These are phyloP conservation scores for Colletotrichum incanum DNA, from an alignment of 2,329 filamentous ascomycete genomes.

Conservation along the genomic window DNA sequence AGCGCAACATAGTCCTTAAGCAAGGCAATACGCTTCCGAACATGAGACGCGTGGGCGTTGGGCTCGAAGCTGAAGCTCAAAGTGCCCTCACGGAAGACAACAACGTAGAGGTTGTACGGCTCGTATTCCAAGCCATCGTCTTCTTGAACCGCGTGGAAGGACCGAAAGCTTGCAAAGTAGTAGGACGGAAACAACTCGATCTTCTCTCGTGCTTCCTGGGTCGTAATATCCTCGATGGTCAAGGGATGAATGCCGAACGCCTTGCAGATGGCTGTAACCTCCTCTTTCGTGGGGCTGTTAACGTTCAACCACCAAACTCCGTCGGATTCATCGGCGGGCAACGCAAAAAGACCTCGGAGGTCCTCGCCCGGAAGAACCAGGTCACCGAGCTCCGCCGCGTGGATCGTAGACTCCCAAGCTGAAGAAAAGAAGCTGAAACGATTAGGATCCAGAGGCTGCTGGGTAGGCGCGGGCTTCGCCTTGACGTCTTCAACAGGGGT, in stretches of 20 bases:
- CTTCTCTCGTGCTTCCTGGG: conserved; percentile 96
- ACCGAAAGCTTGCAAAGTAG: conserved; percentile 98
- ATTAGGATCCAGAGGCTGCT: conserved; percentile 74
- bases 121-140: conserved; percentile 88
- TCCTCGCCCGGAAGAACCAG: conserved; percentile 91
- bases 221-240: conserved; percentile 96
- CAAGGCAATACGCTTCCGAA: conserved; percentile 91
- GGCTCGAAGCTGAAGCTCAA: conserved; percentile 94
- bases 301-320: conserved; percentile 99
- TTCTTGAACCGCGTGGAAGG: conserved; percentile 86
- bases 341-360: conserved; percentile 86
- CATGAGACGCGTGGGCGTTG: conserved; percentile 89
- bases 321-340: conserved; percentile 74
- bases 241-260: conserved; percentile 96
- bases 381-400: conserved; percentile 89
- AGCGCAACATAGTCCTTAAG: conserved; percentile 95
- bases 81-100: conserved; percentile 96
- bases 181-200: conserved; percentile 98
- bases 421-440: conserved; percentile 98
- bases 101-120: conserved; percentile 95
- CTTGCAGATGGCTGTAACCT: conserved; percentile 89
- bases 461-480: conserved; percentile 46
- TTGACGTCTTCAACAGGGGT: conserved; percentile 56
- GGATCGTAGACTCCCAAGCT: conserved; percentile 92
- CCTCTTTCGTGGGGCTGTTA: conserved; percentile 89